Percentiles rank a stretch among this genome's conserved stretches.
These are phyloP conservation scores for Francoa sonchifolia DNA, from an alignment of 441 rosid genomes.

Conservation along the genomic window DNA sequence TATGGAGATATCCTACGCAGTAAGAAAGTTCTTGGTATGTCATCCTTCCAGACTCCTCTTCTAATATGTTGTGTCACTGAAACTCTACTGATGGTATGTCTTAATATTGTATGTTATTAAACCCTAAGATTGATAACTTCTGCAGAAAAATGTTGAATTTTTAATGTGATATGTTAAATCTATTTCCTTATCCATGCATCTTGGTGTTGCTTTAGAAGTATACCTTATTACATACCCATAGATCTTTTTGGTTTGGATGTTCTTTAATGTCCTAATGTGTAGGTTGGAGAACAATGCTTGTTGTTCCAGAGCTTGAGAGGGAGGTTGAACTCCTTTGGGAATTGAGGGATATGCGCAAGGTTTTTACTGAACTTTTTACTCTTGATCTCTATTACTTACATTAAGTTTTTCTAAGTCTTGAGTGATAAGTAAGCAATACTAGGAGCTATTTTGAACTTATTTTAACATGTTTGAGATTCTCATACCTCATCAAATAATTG, in stretches of 20 bases:
- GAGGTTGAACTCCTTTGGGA: slow-evolving; percentile 86
- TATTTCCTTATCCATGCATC: background rate
- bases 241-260: background rate
- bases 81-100: background rate
- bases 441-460: no score
- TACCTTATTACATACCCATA: background rate
- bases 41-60: slow-evolving; percentile 4
- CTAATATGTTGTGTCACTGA: background rate
- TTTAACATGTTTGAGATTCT: no score
- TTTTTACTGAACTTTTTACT: slow-evolving; percentile 16
- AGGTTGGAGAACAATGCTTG: slow-evolving; percentile 99
- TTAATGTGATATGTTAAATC: no score
- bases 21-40: slow-evolving; percentile 88
- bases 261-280: slow-evolving; percentile 13
- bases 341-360: slow-evolving; percentile 69
- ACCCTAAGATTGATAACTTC: no score
- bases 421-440: no score
- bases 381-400: background rate
- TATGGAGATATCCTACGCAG: slow-evolving; percentile 96
- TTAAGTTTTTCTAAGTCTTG: background rate
- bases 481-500: no score
- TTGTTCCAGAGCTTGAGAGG: slow-evolving; percentile 93
- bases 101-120: background rate
- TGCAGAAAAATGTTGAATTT: no score
- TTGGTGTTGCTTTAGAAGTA: background rate